Conservation (phyloP, 768 basidiomycete genomes). For the Asterophora parasitica region DNA sequence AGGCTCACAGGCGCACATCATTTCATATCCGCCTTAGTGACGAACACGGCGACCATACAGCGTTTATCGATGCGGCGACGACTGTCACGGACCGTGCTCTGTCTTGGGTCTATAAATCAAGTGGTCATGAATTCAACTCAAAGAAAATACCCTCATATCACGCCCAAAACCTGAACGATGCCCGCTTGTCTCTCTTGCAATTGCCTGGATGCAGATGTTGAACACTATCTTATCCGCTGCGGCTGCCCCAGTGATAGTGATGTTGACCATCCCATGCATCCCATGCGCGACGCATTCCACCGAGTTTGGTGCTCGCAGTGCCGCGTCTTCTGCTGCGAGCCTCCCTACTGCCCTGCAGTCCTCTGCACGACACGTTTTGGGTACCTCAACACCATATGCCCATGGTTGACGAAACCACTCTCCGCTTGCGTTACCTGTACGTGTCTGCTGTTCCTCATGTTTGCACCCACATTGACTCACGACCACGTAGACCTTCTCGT, state of each 20-base stretch:
- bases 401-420: slow-evolving; percentile 10
- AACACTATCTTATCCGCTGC: slow-evolving; percentile 29
- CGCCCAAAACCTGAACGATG: slow-evolving; percentile 1
- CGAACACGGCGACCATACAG: slow-evolving; percentile 5
- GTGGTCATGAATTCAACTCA: background rate
- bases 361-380: slow-evolving; percentile 12
- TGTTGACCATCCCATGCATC: slow-evolving; percentile 25
- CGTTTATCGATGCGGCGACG: slow-evolving; percentile 6
- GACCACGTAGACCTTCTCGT: slow-evolving; percentile 4
- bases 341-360: slow-evolving; percentile 19
- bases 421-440: slow-evolving; percentile 15
- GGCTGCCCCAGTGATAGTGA: slow-evolving; percentile 27
- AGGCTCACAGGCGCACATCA: slow-evolving; percentile 7
- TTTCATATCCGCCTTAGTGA: slow-evolving; percentile 17
- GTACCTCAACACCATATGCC: slow-evolving; percentile 11
- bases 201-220: slow-evolving; percentile 17
- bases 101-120: slow-evolving; percentile 12
- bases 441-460: slow-evolving; percentile 1
- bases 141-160: background rate
- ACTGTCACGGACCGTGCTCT: background rate
- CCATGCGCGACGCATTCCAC: slow-evolving; percentile 30
- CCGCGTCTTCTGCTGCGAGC: slow-evolving; percentile 23
- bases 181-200: slow-evolving; percentile 11
- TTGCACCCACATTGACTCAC: background rate
- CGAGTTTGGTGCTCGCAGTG: slow-evolving; percentile 29